Evolutionary conservation across 2,329 filamentous ascomycete species (phyloP), one percentile per base, ranked within the genome.

Genomic region (Trichoderma sp.): DNA sequence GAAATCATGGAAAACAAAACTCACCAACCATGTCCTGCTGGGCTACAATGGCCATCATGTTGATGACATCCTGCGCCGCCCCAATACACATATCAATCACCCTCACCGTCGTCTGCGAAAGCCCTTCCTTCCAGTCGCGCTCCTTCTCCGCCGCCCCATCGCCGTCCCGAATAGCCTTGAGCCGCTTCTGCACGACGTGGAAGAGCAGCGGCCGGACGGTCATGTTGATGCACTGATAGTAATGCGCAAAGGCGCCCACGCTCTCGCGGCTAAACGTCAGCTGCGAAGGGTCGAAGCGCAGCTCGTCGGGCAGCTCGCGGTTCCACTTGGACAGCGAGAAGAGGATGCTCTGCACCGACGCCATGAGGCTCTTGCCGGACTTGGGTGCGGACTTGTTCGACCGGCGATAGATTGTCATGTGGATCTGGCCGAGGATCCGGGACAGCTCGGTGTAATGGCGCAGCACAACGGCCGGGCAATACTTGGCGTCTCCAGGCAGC

Each of bases 161-260:
- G 6, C 57, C 64, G 39, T 45, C 60, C 59, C 21, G 61, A n/a
- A 51, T 67, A 64, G 21, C 74, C 71, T 55, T 78, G 0, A 85
- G 74, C 4, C 82, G 78, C 50, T 78, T 77, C 70, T 83, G 80
- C 7, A 84, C 81, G 3, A 85, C 79, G 67, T 84, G 79, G 66
- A 85, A 84, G 0, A 86, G 75, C 26, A 85, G 72, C 1, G 83
- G 83, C 5, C 83, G 75, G 0, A 79, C 81, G 0, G 83, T 83
- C 82, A 86, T 85, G 68, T 85, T 84, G 69, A 85, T 80, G 69
- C 83, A 85, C 50, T 84, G 83, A 66, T 84, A 84, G 68, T 85
- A 85, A 68, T 86, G 83, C 24, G 84, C 72, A 61, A 83, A 80
- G 3, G 81, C 82, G 1, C 81, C 83, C 5, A 85, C 80, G 10